Base-by-base conservation (phyloP, 768 basidiomycete species). In the Leccinum subgranulosum region DNA sequence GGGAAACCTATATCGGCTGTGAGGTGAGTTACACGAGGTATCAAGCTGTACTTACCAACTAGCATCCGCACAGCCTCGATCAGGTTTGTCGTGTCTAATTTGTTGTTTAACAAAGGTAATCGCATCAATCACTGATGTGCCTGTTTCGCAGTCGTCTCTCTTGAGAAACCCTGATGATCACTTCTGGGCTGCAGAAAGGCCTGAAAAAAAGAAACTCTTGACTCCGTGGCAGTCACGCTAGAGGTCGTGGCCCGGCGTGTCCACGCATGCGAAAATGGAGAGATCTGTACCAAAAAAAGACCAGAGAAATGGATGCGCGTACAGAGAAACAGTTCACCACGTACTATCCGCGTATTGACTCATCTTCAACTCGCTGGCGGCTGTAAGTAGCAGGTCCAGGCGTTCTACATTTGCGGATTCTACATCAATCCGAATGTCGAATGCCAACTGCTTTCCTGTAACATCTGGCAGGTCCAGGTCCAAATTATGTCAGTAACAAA, bases 251-350 rank as follows among this genome's bases (percentile, higher is more conserved):
- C 58, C 59, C 33, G 23, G 23, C 23, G 77, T 60, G n/a, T 67
- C 73, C 73, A 77, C 75, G 66, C 73, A 79, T 19, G 77, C 64
- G 4, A 77, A 66, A 25, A 73, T 54, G 8, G 71, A 66, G 49
- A 76, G 72, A 25, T 60, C 54, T 7, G 67, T 56, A 58, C 64
- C 72, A 23, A 68, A 45, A 0, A 51, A n/a, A 68, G 50, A 27
- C 64, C 63, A 10, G 28, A 23, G 28, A 50, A 17, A 19, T 54
- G 21, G 25, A 31, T 25, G 4, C n/a, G 7, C 23, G 46, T 8
- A 27, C 12, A 6, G 19, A 43, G 15, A 21, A 47, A 51, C 36
- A 39, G 12, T 9, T 14, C n/a, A 1, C 19, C 11, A 54, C 64
- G 17, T 53, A 68, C 66, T 64, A 25, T 25, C 60, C 15, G 67